Base-by-base conservation (phyloP, 148 eudicot genomes). In the Gaultheria prostrata region DNA sequence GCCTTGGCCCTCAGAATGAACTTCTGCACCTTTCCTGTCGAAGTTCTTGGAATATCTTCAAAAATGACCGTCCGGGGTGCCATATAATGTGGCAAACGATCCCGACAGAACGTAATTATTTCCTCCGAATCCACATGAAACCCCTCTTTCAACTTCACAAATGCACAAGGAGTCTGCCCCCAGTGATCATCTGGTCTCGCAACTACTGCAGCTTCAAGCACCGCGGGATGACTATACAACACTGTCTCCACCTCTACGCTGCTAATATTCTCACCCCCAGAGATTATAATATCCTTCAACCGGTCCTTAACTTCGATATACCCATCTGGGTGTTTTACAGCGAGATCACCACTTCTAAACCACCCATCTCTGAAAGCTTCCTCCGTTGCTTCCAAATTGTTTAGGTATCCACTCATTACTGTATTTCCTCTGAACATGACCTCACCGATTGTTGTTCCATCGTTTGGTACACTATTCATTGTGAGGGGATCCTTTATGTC, bases 141-240 rank as follows among this genome's bases (percentile, higher is more conserved):
- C 13, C 87, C 84, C 15, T 80, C 87, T 61, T 85, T 86, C 85
- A 87, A 33, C 82, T 85, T 87, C 82, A 90, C 88, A 83, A 88
- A 90, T 8, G 92, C 92, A 53, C 92, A 88, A 8, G 92, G 92
- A 0, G 90, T 88, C 80, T 90, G 89, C n/a, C 92, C 92, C 92
- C 92, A 90, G 21, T 84, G 85, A 84, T 88, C 81, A 69, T 90
- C 89, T 1, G 92, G 92, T 14, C 90, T 83, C 0, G 84, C 91
- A 39, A 90, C 92, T 1, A 90, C 92, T 32, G 92, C 92, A 12
- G 61, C 92, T 43, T 90, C 92, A 53, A 83, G 24, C 51, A 90
- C 87, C 0, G 82, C 88, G 3, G 87, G 87, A 78, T 90, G 90
- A 65, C 84, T 83, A 82, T 63, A 85, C 67, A 90, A 56, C 4